Evolutionary conservation across 1,284 basidiomycete genomes (phyloP).

Genomic region (Rhodotorula sp.): DNA sequence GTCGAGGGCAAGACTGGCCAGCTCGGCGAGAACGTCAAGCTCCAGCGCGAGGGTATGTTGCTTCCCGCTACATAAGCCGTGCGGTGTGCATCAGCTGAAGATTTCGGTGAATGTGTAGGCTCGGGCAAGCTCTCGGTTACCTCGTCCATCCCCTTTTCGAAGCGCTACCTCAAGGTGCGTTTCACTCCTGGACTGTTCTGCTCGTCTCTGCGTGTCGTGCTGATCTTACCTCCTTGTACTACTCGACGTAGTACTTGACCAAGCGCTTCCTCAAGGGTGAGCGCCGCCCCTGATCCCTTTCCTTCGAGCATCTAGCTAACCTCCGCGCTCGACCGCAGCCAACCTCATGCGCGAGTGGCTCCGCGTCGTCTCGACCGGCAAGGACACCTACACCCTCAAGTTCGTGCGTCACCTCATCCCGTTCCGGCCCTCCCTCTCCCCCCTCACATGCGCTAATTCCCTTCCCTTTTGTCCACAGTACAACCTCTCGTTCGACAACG

Average conservation of each 20-base stretch:
- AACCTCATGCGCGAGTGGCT: conserved; percentile 44
- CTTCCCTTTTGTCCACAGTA: conserved; percentile 19
- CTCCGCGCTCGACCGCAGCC: neutral
- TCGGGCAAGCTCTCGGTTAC: conserved; percentile 52
- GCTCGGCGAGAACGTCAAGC: conserved; percentile 51
- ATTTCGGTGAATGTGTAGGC: too few species aligned
- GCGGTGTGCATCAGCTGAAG: neutral
- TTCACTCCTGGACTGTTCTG: neutral
- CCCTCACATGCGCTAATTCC: too few species aligned
- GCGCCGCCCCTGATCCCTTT: conserved; percentile 5
- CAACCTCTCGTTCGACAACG: conserved; percentile 44
- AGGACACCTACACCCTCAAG: conserved; percentile 47
- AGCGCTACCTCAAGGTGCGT: conserved; percentile 50
- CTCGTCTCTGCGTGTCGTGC: neutral
- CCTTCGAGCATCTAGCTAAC: too few species aligned
- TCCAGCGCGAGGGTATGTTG: conserved; percentile 48
- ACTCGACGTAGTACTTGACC: conserved; percentile 48
- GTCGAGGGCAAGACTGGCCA: conserved; percentile 54
- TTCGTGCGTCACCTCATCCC: conserved; percentile 8
- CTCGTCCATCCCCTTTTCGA: conserved; percentile 52
- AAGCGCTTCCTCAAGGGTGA: conserved; percentile 49
- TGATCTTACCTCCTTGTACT: neutral
- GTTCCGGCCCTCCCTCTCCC: neutral
- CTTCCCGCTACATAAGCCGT: neutral
- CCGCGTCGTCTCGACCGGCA: conserved; percentile 16